A percentile compares a stretch with the other conserved stretches of the same genome.
These are phyloP conservation scores for Hypoxylon sp. DNA, from an alignment of 2,329 filamentous ascomycete species.

Conservation along the genomic window DNA sequence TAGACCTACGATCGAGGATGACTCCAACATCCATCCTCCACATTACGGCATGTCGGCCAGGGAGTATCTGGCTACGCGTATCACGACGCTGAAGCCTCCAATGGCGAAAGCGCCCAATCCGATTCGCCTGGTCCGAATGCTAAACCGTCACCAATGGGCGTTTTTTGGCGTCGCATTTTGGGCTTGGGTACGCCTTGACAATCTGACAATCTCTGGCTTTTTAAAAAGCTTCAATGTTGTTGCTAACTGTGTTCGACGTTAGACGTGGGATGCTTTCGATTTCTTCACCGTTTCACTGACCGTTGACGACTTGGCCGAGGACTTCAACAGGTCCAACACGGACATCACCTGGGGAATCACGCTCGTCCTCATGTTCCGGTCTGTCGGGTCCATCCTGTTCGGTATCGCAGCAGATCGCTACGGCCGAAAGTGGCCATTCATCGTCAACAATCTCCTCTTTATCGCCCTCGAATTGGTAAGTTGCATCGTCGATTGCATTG, in stretches of 20 bases:
- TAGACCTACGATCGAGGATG: conserved; percentile 20
- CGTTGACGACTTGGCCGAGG: conserved; percentile 66
- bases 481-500: conserved; percentile 25
- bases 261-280: conserved; percentile 77
- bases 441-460: conserved; percentile 81
- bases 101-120: conserved; percentile 70
- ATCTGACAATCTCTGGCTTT: neutral
- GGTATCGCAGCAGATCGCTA: conserved; percentile 70
- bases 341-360: conserved; percentile 77
- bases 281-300: conserved; percentile 77
- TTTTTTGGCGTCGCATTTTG: conserved; percentile 70
- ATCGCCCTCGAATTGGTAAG: conserved; percentile 78
- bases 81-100: conserved; percentile 70
- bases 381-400: conserved; percentile 68
- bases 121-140: conserved; percentile 63
- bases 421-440: conserved; percentile 79
- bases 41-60: conserved; percentile 65
- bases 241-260: conserved; percentile 26
- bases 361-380: conserved; percentile 73
- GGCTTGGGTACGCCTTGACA: conserved; percentile 65
- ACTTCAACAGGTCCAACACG: conserved; percentile 68
- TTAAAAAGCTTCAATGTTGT: conserved; percentile 4
- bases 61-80: conserved; percentile 66
- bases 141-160: conserved; percentile 67
- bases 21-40: conserved; percentile 56